These are phyloP conservation scores for Verbena officinalis DNA, from an alignment of 257 asterid species.

Conservation along the genomic window DNA sequence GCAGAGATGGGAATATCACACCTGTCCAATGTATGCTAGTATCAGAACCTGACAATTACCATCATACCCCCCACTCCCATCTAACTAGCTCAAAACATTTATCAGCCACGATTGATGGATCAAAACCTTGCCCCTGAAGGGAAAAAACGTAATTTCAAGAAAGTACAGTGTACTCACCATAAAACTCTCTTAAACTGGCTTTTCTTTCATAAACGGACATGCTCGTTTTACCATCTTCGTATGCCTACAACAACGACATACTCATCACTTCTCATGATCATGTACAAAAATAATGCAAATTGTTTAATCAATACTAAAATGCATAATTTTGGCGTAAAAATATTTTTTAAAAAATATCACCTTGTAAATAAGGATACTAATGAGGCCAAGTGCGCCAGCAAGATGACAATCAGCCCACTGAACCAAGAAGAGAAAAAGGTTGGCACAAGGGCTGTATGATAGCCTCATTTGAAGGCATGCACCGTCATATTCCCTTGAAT, in stretches of 20 bases:
- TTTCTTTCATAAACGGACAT: constrained; percentile 71
- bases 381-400: constrained; percentile 81
- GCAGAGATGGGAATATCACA: constrained; percentile 79
- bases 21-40: constrained; percentile 41
- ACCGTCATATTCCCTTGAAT: constrained; percentile 67
- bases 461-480: constrained; percentile 91
- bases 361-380: constrained; percentile 81
- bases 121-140: not conserved
- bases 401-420: constrained; percentile 91
- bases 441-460: constrained; percentile 90
- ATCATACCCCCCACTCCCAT: not conserved
- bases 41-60: not conserved
- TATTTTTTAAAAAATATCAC: constrained; percentile 41
- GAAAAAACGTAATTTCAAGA: not conserved
- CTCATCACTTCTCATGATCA: constrained; percentile 21
- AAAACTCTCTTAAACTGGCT: constrained; percentile 75
- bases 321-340: not conserved
- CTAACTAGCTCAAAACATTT: not conserved
- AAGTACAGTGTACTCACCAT: constrained; percentile 75
- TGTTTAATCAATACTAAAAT: not conserved
- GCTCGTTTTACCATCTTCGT: constrained; percentile 78
- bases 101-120: not conserved
- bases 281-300: not conserved
- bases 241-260: constrained; percentile 55
- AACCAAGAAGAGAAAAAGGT: constrained; percentile 68